phyloP scores from a whole-genome alignment of 1,284 basidiomycete genomes.

The Malassezia japonica region DNA sequence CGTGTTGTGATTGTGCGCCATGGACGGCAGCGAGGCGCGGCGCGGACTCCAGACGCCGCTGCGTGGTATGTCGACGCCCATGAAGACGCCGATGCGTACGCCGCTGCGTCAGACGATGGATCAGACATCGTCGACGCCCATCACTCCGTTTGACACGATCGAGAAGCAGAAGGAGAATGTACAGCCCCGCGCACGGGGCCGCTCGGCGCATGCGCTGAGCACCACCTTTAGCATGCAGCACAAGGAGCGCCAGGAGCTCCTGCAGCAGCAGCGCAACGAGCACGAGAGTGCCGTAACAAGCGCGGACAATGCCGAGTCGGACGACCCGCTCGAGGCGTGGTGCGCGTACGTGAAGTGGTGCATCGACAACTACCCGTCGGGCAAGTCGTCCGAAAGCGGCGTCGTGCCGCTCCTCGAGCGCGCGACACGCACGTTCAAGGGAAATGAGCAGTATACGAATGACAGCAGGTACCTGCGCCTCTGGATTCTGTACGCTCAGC shows the following conservation, averaged over 20 bases:
- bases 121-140: constrained; percentile 44
- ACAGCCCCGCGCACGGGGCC: constrained; percentile 53
- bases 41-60: constrained; percentile 7
- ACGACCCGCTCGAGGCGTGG: constrained; percentile 32
- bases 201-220: constrained; percentile 55
- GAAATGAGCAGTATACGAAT: constrained; percentile 67
- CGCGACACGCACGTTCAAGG: constrained; percentile 66
- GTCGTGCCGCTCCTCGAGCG: constrained; percentile 67
- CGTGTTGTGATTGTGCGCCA: constrained; percentile 4
- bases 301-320: constrained; percentile 29
- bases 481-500: constrained; percentile 63
- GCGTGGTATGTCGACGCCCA: constrained; percentile 17
- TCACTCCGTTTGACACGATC: constrained; percentile 43
- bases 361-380: constrained; percentile 56
- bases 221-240: constrained; percentile 39
- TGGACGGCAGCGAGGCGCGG: constrained; percentile 2
- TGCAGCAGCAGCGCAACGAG: constrained; percentile 27
- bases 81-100: constrained; percentile 38
- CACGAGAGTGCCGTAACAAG: constrained; percentile 27
- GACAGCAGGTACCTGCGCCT: constrained; percentile 80
- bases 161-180: constrained; percentile 59
- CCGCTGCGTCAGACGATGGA: constrained; percentile 32
- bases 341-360: constrained; percentile 61
- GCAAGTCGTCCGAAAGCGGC: constrained; percentile 55
- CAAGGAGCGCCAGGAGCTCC: constrained; percentile 31